phyloP scores from a whole-genome alignment of 352 stramenopile genomes.

The Globisporangium sylvaticum region DNA sequence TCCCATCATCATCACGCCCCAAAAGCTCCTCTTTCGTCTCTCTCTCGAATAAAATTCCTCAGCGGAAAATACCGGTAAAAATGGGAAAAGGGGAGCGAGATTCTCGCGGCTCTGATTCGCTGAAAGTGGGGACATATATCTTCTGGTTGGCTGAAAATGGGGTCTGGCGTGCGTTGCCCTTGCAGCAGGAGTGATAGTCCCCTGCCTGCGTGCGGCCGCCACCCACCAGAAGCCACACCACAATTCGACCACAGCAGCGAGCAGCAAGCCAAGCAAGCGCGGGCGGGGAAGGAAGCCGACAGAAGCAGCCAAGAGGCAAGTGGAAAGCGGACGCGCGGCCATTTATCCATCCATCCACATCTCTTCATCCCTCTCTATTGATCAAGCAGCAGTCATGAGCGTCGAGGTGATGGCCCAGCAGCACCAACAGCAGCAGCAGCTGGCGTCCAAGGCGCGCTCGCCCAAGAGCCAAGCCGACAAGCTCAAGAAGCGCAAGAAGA shows the following conservation, averaged over 20 bases:
- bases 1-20: not conserved
- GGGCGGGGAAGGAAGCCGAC: not conserved
- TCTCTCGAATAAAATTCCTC: not conserved
- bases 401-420: slow-evolving; percentile 4
- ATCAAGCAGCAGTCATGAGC: slow-evolving; percentile 6
- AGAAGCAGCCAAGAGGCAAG: not conserved
- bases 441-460: slow-evolving; percentile 3
- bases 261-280: not conserved
- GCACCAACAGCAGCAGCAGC: not conserved
- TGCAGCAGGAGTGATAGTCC: not conserved
- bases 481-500: slow-evolving; percentile 22
- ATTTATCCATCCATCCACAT: not conserved
- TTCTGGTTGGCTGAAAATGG: not conserved
- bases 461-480: slow-evolving; percentile 5
- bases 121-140: not conserved
- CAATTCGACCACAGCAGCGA: not conserved
- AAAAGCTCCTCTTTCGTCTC: not conserved
- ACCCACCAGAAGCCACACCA: slow-evolving; percentile 1
- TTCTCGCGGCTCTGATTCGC: not conserved
- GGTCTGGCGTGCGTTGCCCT: not conserved
- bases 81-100: not conserved
- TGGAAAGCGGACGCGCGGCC: not conserved
- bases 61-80: not conserved
- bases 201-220: not conserved
- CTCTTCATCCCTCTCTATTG: not conserved